Evolutionary conservation across 768 basidiomycete genomes (phyloP), one percentile per base, ranked within the genome.

Genomic region (Podaxis rugospora): DNA sequence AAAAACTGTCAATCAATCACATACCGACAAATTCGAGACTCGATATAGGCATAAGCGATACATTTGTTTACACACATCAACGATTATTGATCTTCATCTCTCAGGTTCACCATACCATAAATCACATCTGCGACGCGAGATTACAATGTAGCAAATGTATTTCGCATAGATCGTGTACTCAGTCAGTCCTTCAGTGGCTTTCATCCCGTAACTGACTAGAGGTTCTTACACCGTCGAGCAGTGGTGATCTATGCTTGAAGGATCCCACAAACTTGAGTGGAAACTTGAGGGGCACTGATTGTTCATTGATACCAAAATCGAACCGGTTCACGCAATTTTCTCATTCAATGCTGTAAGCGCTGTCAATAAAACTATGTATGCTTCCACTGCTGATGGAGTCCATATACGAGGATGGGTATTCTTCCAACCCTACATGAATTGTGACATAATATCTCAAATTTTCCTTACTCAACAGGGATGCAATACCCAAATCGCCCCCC

Each of bases 321-420:
- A 61, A 61, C 59, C 53, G 25, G 59, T 55, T 61, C 53, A 50
- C 25, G 23, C 59, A 61, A 60, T 39, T 61, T 55, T 50, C 58
- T 52, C 25, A 36, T 54, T 60, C 27, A 37, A 55, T 61, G 52
- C 59, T 55, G 46, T 55, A 61, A 55, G 59, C 59, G 59, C 52
- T 49, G 59, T 54, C 59, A 55, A 55, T 40, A 14, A 40, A 23
- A 11, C 47, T 49, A 49, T 25, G 47, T 49, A 23, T 44, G 21
- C 47, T 49, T 49, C 47, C 6, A 23, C 47, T 21, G 25, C 47
- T 50, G 56, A 50, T 16, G 21, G 32, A 25, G 40, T 32, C 40
- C 57, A 27, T n/a, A 51, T 44, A 21, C 42, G 21, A 39, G 36
- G 32, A 46, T 51, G 23, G 23, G 51, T 35, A 27, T 44, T 54